Base-by-base conservation (phyloP, 2,329 filamentous ascomycete genomes). In the Hortaea sp. region DNA sequence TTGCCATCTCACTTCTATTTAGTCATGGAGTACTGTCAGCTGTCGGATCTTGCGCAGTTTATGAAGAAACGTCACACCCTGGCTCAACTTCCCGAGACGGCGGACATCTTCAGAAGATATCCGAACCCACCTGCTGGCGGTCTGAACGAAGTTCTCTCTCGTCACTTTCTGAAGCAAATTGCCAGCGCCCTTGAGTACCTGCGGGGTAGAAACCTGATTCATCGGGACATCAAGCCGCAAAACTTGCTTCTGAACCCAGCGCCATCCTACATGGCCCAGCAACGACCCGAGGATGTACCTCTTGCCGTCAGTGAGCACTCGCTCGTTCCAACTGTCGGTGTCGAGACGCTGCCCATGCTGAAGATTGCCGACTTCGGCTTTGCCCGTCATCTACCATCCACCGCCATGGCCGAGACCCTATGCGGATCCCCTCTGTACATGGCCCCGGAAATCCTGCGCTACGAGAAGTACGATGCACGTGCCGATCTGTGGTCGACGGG, bases 311-410 rank as follows among this genome's bases (percentile, higher is more conserved):
- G 85, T 58, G 81, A 84, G 39, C 81, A 89, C 62, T 89, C 88
- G 0, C 73, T 92, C 46, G 84, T 87, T 39, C 88, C 90, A 4
- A 78, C 83, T 28, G 82, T 83, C 28, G 92, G 92, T 6, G 71
- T 98, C 29, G 75, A 79, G 44, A 92, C 88, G 12, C 69, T 98
- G 38, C 92, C 92, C 4, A 94, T 97, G 84, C 78, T 98, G 49
- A 98, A 98, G 70, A 82, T 98, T 57, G 92, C 92, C 47, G 92
- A 98, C 69, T 98, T 98, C 62, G 92, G 92, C n/a, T 98, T 98
- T 63, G 92, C 92, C 46, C 82, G 92, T 46, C 88, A 94, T 46
- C 71, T 98, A 42, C 90, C 92, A 1, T 82, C 86, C 6, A 94
- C 90, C 0, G 90, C 89, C 5, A 76, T 98, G 52, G 92, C 92